A percentile compares a stretch with the other conserved stretches of the same genome.
Evolutionary conservation across 1,284 basidiomycete species (phyloP).

Genomic region (Coriolopsis trogii): DNA sequence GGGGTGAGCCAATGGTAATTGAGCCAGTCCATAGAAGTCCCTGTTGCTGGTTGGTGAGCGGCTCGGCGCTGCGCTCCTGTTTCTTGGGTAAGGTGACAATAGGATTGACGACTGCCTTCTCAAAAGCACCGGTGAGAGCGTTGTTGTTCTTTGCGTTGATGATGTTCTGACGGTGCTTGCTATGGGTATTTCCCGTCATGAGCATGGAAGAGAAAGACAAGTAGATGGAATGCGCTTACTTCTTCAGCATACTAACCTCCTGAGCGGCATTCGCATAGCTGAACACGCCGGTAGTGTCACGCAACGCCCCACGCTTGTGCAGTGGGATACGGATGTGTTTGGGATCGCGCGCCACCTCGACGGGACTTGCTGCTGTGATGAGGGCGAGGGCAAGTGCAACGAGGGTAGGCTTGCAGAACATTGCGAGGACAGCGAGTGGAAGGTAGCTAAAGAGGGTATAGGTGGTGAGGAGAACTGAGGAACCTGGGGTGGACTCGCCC

Average conservation of each 20-base stretch:
- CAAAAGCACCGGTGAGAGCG: conserved; percentile 1
- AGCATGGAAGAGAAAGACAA: not conserved
- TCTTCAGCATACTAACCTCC: conserved; percentile 23
- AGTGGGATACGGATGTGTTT: conserved; percentile 24
- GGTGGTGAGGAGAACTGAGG: too few species aligned
- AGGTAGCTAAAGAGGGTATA: too few species aligned
- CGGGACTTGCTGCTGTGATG: conserved; percentile 24
- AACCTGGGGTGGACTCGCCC: too few species aligned
- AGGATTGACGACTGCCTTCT: conserved; percentile 11
- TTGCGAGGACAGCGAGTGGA: too few species aligned
- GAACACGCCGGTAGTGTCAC: conserved; percentile 28
- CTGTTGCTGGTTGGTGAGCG: conserved; percentile 22
- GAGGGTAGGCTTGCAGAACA: conserved; percentile 30
- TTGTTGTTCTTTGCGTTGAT: conserved; percentile 27
- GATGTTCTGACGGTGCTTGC: conserved; percentile 27
- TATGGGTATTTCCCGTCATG: not conserved
- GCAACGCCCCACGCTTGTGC: conserved; percentile 25
- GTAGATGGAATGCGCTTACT: conserved; percentile 10
- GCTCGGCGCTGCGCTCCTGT: conserved; percentile 12
- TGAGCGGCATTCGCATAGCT: conserved; percentile 20
- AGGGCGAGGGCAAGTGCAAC: conserved; percentile 26
- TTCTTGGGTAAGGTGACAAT: conserved; percentile 9
- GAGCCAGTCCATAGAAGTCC: conserved; percentile 24
- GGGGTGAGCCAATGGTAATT: conserved; percentile 26
- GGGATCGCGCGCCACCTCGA: conserved; percentile 6